A percentile compares a stretch with the other conserved stretches of the same genome.
Evolutionary conservation across 2,329 filamentous ascomycete species (phyloP).

Genomic region (Didymella sp.): DNA sequence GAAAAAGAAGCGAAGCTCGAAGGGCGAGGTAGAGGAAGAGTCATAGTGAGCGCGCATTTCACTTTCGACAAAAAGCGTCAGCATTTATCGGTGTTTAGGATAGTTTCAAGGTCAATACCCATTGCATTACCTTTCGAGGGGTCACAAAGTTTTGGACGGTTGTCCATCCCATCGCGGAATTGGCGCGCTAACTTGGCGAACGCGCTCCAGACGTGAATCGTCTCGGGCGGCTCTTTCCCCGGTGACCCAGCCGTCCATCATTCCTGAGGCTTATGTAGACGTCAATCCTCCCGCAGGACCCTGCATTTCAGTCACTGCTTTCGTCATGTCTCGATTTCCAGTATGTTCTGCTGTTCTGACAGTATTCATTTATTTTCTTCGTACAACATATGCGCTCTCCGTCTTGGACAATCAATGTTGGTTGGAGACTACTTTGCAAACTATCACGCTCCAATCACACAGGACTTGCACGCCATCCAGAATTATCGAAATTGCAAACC

Average conservation of each 20-base stretch:
- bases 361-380: neutral
- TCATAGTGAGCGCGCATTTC: neutral
- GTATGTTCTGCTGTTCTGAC: neutral
- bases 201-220: slow-evolving; percentile 22
- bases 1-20: slow-evolving; percentile 39
- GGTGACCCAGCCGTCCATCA: slow-evolving; percentile 16
- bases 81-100: slow-evolving; percentile 37
- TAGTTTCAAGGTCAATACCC: slow-evolving; percentile 31
- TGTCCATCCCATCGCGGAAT: neutral
- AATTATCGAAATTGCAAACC: neutral
- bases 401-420: slow-evolving; percentile 35
- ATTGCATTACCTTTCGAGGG: slow-evolving; percentile 18
- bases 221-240: slow-evolving; percentile 20
- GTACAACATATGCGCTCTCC: neutral
- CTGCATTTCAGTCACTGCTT: slow-evolving; percentile 1
- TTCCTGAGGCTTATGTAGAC: slow-evolving; percentile 14
- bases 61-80: slow-evolving; percentile 8
- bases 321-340: neutral
- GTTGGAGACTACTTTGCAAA: slow-evolving; percentile 23
- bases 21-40: slow-evolving; percentile 37
- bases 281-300: neutral
- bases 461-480: slow-evolving; percentile 14
- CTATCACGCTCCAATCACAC: slow-evolving; percentile 7
- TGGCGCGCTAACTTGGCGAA: slow-evolving; percentile 11
- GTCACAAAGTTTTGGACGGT: neutral